Percentiles rank a stretch among this genome's conserved stretches.
Evolutionary conservation across 306 rosid genomes (phyloP).

Genomic region (Cucumis melo): DNA sequence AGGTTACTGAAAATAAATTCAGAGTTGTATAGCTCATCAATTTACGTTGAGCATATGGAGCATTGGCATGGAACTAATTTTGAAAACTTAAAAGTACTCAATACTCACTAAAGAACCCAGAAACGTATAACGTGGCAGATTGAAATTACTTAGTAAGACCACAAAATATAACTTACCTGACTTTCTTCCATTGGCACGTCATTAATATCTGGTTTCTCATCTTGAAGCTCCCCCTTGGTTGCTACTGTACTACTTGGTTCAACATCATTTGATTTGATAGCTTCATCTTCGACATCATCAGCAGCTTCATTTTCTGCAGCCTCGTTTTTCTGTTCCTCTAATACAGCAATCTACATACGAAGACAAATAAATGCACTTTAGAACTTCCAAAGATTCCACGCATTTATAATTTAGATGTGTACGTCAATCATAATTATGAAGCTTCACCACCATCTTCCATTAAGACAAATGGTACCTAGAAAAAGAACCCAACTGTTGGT

Average conservation of each 20-base stretch:
- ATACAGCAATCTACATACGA: conserved; percentile 55
- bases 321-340: conserved; percentile 77
- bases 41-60: not conserved
- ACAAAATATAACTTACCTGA: conserved; percentile 31
- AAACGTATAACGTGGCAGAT: not conserved
- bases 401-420: not conserved
- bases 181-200: conserved; percentile 83
- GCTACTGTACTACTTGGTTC: conserved; percentile 28
- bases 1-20: not conserved
- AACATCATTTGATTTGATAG: conserved; percentile 29
- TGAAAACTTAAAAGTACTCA: not conserved
- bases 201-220: conserved; percentile 85
- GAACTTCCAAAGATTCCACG: not conserved
- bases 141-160: not conserved
- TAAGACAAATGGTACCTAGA: too few relatives aligned
- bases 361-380: not conserved
- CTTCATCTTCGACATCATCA: conserved; percentile 56
- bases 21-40: not conserved
- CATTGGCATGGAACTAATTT: not conserved
- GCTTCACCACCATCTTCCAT: not conserved
- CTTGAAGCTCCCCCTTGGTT: conserved; percentile 36
- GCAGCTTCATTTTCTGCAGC: conserved; percentile 42
- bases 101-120: not conserved
- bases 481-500: too few relatives aligned
- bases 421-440: not conserved